These are phyloP conservation scores for Fusarium udum DNA, from an alignment of 2,329 filamentous ascomycete genomes.

Conservation along the genomic window DNA sequence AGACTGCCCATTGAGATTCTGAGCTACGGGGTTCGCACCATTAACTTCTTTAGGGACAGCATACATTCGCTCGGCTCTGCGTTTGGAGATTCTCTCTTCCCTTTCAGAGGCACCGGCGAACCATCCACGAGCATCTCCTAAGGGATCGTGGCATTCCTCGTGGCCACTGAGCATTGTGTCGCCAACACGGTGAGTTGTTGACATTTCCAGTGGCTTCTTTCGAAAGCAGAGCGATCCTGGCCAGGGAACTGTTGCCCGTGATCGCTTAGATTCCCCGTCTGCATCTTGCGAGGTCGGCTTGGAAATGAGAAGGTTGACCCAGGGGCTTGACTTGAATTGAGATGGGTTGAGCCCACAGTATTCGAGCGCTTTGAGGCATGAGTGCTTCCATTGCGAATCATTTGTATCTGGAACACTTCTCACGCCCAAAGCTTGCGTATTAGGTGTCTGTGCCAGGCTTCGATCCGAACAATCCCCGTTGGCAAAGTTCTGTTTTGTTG, in stretches of 20 bases:
- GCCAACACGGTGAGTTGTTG: conserved; percentile 52
- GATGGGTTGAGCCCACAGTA: conserved; percentile 59
- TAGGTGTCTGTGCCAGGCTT: conserved; percentile 59
- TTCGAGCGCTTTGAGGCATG: conserved; percentile 61
- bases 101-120: conserved; percentile 55
- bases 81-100: conserved; percentile 58
- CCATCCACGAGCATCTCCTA: conserved; percentile 61
- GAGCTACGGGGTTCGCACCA: conserved; percentile 54
- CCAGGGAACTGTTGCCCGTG: conserved; percentile 61
- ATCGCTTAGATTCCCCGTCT: conserved; percentile 54
- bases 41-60: conserved; percentile 53
- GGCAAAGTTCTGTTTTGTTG: conserved; percentile 40
- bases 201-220: conserved; percentile 55
- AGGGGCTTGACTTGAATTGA: conserved; percentile 55
- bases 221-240: conserved; percentile 64
- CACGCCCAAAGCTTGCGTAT: conserved; percentile 58
- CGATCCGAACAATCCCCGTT: conserved; percentile 44
- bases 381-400: conserved; percentile 58
- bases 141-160: conserved; percentile 58
- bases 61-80: conserved; percentile 61
- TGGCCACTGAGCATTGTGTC: conserved; percentile 51
- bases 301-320: conserved; percentile 62
- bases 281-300: conserved; percentile 55
- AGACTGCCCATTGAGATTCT: conserved; percentile 60
- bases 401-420: conserved; percentile 53